These are phyloP conservation scores for Acephala macrosclerotiorum DNA, from an alignment of 2,329 filamentous ascomycete species.

Conservation along the genomic window DNA sequence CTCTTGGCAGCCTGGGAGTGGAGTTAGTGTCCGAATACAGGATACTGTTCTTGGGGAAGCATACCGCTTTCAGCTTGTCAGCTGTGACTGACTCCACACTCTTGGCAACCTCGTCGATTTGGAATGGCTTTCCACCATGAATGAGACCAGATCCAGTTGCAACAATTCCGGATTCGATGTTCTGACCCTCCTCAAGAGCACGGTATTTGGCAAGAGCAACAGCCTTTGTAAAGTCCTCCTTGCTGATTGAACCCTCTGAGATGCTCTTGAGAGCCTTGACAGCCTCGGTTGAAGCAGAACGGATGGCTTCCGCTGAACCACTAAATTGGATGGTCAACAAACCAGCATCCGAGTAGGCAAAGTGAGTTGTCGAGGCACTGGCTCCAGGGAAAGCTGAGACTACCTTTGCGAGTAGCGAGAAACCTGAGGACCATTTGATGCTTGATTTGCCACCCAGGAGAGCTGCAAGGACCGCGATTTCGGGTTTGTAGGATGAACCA, in stretches of 20 bases:
- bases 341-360: conserved; percentile 92
- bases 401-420: conserved; percentile 87
- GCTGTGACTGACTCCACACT: conserved; percentile 81
- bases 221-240: conserved; percentile 91
- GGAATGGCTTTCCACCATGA: conserved; percentile 81
- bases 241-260: conserved; percentile 75
- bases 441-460: conserved; percentile 89
- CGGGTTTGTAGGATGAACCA: conserved; percentile 81
- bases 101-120: conserved; percentile 82
- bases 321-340: conserved; percentile 84
- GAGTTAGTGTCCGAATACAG: conserved; percentile 41
- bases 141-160: conserved; percentile 86
- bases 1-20: conserved; percentile 79
- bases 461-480: conserved; percentile 84
- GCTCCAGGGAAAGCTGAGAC: conserved; percentile 71
- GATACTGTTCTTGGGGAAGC: conserved; percentile 45
- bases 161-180: conserved; percentile 78
- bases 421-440: conserved; percentile 96
- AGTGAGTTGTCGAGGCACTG: conserved; percentile 76
- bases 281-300: conserved; percentile 75
- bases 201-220: conserved; percentile 93
- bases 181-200: conserved; percentile 82
- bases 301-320: conserved; percentile 76
- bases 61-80: conserved; percentile 85
- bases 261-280: conserved; percentile 85